Evolutionary conservation across 306 rosid species (phyloP).

Genomic region (Malus asiatica): DNA sequence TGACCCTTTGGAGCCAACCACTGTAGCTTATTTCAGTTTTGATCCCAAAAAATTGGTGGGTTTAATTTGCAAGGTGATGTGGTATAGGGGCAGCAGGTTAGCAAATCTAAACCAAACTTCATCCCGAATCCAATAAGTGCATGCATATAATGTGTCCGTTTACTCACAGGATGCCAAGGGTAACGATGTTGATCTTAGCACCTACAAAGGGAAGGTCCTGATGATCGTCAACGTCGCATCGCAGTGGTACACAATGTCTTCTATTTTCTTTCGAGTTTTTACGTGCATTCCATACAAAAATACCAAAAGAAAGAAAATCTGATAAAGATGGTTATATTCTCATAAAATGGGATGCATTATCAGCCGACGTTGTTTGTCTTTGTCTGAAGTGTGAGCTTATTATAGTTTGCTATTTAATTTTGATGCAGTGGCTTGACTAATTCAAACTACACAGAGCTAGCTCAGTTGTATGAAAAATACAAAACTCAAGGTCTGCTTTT

Average conservation of each 20-base stretch:
- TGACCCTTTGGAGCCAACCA: not conserved
- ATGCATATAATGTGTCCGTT: not conserved
- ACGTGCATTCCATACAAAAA: not conserved
- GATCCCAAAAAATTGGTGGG: not conserved
- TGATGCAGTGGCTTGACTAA: constrained; percentile 92
- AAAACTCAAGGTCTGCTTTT: constrained; percentile 60
- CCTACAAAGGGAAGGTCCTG: constrained; percentile 81
- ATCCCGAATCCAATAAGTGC: not conserved
- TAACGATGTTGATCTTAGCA: constrained; percentile 73
- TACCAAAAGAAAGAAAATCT: too few species aligned
- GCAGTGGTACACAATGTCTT: constrained; percentile 53
- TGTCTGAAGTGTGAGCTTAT: not conserved
- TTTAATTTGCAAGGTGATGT: not conserved
- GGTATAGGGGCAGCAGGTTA: not conserved
- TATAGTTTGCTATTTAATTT: constrained; percentile 7
- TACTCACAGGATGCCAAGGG: constrained; percentile 77
- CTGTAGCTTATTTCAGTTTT: not conserved
- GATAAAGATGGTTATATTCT: too few species aligned
- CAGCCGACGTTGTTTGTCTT: not conserved
- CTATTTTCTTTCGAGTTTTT: not conserved
- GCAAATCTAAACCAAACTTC: not conserved
- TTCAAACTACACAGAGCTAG: constrained; percentile 92
- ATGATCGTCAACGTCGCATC: constrained; percentile 95
- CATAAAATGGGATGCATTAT: not conserved
- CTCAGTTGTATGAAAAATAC: constrained; percentile 76